Conservation (phyloP, 768 basidiomycete species). For the Tephrocybe sp. region DNA sequence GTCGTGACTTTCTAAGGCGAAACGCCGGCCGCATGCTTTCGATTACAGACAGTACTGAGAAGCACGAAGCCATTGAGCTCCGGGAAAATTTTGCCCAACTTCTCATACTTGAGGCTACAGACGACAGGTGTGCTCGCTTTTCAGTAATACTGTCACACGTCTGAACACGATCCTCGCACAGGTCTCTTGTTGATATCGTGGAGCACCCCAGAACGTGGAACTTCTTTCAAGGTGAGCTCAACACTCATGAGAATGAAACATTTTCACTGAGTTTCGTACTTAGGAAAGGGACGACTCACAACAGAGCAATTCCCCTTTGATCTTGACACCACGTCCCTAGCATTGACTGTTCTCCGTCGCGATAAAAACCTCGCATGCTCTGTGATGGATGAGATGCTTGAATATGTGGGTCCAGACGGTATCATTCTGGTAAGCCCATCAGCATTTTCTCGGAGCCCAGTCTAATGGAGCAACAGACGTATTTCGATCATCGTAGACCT, state of each 20-base stretch:
- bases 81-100: slow-evolving; percentile 60
- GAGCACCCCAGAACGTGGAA: slow-evolving; percentile 48
- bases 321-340: slow-evolving; percentile 58
- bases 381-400: slow-evolving; percentile 58
- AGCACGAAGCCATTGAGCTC: slow-evolving; percentile 31
- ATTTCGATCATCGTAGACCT: slow-evolving; percentile 49
- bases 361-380: slow-evolving; percentile 32
- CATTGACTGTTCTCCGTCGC: slow-evolving; percentile 38
- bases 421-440: slow-evolving; percentile 41
- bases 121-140: slow-evolving; percentile 32
- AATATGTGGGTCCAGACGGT: slow-evolving; percentile 46
- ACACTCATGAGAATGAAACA: neutral
- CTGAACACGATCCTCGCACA: slow-evolving; percentile 17
- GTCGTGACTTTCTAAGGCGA: slow-evolving; percentile 34
- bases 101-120: slow-evolving; percentile 52
- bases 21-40: slow-evolving; percentile 43
- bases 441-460: neutral
- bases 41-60: slow-evolving; percentile 34
- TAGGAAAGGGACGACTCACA: slow-evolving; percentile 40
- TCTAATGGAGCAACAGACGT: slow-evolving; percentile 35
- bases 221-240: slow-evolving; percentile 45
- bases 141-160: neutral
- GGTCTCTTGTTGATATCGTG: slow-evolving; percentile 42
- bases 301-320: slow-evolving; percentile 52
- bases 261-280: slow-evolving; percentile 1